These are phyloP conservation scores for Coriolopsis trogii DNA, from an alignment of 1,284 basidiomycete genomes.

Conservation along the genomic window DNA sequence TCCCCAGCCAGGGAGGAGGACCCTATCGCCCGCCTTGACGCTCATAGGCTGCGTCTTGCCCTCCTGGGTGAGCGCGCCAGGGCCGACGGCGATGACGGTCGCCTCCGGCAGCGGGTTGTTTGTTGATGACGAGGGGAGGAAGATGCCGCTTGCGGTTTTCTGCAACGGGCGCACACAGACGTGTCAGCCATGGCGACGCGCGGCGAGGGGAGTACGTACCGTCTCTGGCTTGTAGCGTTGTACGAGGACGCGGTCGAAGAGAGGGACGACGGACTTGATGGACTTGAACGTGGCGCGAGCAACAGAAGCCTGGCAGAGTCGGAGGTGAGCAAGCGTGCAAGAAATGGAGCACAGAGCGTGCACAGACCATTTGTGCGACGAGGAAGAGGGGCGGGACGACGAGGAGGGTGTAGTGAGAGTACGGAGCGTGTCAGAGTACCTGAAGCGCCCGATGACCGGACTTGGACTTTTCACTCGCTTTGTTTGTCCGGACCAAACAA, in stretches of 20 bases:
- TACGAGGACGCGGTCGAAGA: constrained; percentile 96
- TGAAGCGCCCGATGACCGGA: constrained; percentile 9
- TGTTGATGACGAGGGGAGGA: constrained; percentile 89
- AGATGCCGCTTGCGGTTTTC: constrained; percentile 96
- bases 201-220: constrained; percentile 47
- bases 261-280: constrained; percentile 90
- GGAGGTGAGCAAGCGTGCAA: background rate
- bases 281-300: constrained; percentile 89
- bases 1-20: constrained; percentile 95
- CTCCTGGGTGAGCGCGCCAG: constrained; percentile 88
- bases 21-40: constrained; percentile 90
- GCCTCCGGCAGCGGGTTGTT: constrained; percentile 90
- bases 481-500: constrained; percentile 11
- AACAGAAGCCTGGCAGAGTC: constrained; percentile 48
- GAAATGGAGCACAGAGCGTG: background rate
- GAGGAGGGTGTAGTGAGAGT: background rate
- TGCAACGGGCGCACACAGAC: constrained; percentile 35
- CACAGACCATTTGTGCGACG: constrained; percentile 18
- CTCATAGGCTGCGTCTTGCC: constrained; percentile 78
- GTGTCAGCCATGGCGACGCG: background rate
- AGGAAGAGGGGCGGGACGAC: background rate
- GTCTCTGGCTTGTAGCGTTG: constrained; percentile 96
- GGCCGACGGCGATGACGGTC: constrained; percentile 94
- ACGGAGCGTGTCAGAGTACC: background rate
- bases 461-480: background rate